A percentile compares a stretch with the other conserved stretches of the same genome.
These are phyloP conservation scores for Microcera coccophila DNA, from an alignment of 2,329 filamentous ascomycete genomes.

Conservation along the genomic window DNA sequence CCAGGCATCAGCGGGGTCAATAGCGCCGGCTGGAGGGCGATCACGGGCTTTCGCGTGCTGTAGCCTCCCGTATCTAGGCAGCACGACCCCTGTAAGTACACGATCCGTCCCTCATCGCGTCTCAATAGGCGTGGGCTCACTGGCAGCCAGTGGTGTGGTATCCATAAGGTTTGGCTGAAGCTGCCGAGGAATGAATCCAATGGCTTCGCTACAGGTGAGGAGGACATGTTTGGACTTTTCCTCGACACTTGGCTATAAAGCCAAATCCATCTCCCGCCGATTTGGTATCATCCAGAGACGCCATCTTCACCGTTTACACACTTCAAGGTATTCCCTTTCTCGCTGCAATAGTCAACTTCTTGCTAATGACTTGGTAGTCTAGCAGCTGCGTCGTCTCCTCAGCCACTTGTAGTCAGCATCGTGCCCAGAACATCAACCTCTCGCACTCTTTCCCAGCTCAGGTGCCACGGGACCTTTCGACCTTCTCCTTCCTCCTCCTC, in stretches of 20 bases:
- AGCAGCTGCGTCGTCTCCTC: neutral
- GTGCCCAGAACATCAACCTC: neutral
- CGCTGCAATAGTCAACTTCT: no score
- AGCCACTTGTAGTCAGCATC: neutral
- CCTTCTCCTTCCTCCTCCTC: neutral
- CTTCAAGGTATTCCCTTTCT: no score
- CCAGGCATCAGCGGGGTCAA: constrained; percentile 24
- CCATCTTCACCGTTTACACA: no score
- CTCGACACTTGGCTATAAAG: constrained; percentile 17
- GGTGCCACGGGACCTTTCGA: neutral
- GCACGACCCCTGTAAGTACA: constrained; percentile 14
- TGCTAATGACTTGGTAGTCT: no score
- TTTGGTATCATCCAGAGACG: no score
- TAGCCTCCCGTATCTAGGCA: constrained; percentile 20
- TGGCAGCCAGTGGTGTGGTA: constrained; percentile 5
- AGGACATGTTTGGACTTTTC: neutral
- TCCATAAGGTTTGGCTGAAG: constrained; percentile 5
- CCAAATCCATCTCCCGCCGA: constrained; percentile 5
- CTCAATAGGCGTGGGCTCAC: neutral
- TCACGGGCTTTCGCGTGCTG: constrained; percentile 25
- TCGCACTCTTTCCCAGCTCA: neutral
- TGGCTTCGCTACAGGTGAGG: no score
- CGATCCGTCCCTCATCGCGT: constrained; percentile 3
- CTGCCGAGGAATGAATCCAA: constrained; percentile 9
- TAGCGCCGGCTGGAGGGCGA: neutral